Conservation (phyloP, 345 rosid species). For the Brassica cretica region DNA sequence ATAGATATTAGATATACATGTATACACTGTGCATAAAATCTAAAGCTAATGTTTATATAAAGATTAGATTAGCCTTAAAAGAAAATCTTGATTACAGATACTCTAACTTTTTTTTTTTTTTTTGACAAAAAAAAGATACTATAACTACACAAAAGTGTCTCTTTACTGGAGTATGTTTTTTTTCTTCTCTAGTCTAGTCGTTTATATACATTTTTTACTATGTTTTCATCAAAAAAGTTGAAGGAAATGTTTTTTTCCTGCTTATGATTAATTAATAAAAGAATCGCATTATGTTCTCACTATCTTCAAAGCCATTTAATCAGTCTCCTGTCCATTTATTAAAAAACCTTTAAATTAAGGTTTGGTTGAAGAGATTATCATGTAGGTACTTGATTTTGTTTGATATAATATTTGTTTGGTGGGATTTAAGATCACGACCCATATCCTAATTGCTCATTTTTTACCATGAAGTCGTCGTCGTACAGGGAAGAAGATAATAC, state of each 20-base stretch:
- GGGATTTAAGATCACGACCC: constrained; percentile 28
- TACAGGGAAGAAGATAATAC: not conserved
- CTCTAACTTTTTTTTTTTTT: not conserved
- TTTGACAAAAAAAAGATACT: too few species aligned
- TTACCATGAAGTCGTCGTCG: constrained; percentile 11
- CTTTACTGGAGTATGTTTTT: not conserved
- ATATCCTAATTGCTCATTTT: constrained; percentile 4
- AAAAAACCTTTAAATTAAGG: not conserved
- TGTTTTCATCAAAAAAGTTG: not conserved
- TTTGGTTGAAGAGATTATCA: constrained; percentile 30
- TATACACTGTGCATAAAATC: not conserved
- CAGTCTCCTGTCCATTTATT: not conserved
- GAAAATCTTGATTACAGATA: not conserved
- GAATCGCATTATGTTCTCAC: not conserved
- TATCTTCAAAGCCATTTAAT: constrained; percentile 14
- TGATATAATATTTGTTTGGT: constrained; percentile 11
- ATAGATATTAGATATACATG: not conserved
- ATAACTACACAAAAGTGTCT: not conserved
- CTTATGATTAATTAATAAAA: constrained; percentile 15
- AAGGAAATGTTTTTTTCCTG: constrained; percentile 21
- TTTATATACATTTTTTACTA: too few species aligned
- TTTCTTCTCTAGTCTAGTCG: too few species aligned
- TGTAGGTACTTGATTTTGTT: constrained; percentile 7
- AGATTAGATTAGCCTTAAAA: not conserved
- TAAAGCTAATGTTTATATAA: not conserved